Evolutionary conservation across 2,329 filamentous ascomycete species (phyloP).

Genomic region (Akanthomyces uredinophilus): DNA sequence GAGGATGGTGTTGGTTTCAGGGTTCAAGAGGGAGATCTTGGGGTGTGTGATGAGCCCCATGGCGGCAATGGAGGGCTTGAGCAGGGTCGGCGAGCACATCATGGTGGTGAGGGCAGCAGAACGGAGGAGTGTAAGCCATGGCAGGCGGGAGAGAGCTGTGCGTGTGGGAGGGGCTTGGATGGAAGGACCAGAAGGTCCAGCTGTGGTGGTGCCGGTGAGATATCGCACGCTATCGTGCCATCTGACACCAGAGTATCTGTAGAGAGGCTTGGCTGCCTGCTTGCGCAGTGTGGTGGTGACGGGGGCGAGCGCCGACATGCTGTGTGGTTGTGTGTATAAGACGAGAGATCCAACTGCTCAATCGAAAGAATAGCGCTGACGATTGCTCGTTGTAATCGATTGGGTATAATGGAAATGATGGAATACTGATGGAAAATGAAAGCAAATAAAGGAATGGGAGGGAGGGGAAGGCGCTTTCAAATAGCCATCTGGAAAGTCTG

Average conservation of each 20-base stretch:
- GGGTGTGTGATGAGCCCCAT: slow-evolving; percentile 22
- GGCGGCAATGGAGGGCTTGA: slow-evolving; percentile 23
- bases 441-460: background rate
- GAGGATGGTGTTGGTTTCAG: slow-evolving; percentile 33
- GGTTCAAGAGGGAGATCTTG: slow-evolving; percentile 38
- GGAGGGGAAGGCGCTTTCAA: slow-evolving; percentile 12
- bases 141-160: slow-evolving; percentile 19
- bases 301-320: slow-evolving; percentile 13
- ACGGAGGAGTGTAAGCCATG: slow-evolving; percentile 21
- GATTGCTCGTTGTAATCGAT: background rate
- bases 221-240: slow-evolving; percentile 13
- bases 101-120: slow-evolving; percentile 24
- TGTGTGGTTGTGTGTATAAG: slow-evolving; percentile 4
- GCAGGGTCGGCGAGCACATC: slow-evolving; percentile 23
- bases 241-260: slow-evolving; percentile 10
- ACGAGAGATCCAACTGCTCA: background rate
- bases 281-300: slow-evolving; percentile 3
- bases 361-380: background rate
- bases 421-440: background rate
- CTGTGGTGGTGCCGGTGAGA: slow-evolving; percentile 10
- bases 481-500: slow-evolving; percentile 13
- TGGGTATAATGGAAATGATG: background rate
- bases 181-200: background rate
- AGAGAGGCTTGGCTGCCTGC: slow-evolving; percentile 10
- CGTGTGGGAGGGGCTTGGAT: slow-evolving; percentile 4